Evolutionary conservation across 768 basidiomycete species (phyloP), one percentile per base, ranked within the genome.

Genomic region (Mycena filopes): DNA sequence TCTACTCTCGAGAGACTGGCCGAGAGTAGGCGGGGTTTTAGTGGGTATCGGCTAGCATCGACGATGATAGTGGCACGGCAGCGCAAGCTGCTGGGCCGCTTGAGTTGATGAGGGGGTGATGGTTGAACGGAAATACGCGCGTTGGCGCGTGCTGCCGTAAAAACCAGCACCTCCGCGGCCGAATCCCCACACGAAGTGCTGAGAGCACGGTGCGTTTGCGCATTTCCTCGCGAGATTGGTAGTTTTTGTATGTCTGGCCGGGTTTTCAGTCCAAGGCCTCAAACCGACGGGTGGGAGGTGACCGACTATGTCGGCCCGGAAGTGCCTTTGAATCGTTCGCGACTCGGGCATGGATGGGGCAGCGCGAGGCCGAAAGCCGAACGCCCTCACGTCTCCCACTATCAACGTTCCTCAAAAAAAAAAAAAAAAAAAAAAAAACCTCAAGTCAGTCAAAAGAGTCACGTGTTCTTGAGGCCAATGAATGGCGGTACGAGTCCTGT

Each of bases 231-330:
- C 18, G 55, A 43, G 42, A 20, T 13, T 46, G 43, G 41, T 55
- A 23, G 46, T 23, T n/a, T 53, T n/a, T 36, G 26, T 56, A n/a
- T n/a, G n/a, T n/a, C 55, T 56, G 55, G 43, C 55, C 55, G 55
- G 55, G 55, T 56, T 56, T 29, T 15, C 12, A 56, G 55, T 56
- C 55, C 55, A 56, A 45, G 42, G 42, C 43, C 55, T 56, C 55
- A 56, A 45, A 56, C n/a, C 50, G 50, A 51, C 50, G 41, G 41
- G 41, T 20, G 16, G n/a, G 41, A 42, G 41, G n/a, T n/a, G n/a
- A n/a, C n/a, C n/a, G n/a, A n/a, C n/a, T 36, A 51, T 51, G 50
- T 51, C 50, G 50, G 50, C 50, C 33, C n/a, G 21, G 28, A 28
- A 49, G 36, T 11, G 10, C 9, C 36, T 36, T 36, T 11, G 36